A percentile compares a stretch with the other conserved stretches of the same genome.
Conservation (phyloP, 805 yeast genomes). For the Scheffersomyces lignosus region DNA sequence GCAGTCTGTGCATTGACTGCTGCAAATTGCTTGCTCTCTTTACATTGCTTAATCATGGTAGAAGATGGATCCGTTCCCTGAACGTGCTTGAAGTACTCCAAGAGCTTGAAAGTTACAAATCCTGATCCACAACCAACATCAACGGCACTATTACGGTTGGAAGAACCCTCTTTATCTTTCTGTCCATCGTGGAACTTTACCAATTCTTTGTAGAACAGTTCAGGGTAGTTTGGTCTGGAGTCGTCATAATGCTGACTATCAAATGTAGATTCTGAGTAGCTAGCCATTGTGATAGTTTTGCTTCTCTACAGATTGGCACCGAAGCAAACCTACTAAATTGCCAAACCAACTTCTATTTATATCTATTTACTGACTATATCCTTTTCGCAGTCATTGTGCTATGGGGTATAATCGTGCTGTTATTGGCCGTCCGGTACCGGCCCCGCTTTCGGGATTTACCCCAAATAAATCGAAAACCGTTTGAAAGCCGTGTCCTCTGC, state of each 20-base stretch:
- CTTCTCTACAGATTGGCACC: too few relatives aligned
- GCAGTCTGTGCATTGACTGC: constrained; percentile 11
- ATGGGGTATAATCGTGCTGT: too few relatives aligned
- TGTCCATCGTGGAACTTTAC: constrained; percentile 38
- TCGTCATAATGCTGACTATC: constrained; percentile 52
- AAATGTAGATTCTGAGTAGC: constrained; percentile 56
- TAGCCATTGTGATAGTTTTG: constrained; percentile 63
- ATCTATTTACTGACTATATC: too few relatives aligned
- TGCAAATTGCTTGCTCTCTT: constrained; percentile 1
- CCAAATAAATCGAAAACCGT: too few relatives aligned
- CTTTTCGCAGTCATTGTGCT: too few relatives aligned
- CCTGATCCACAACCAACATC: constrained; percentile 88
- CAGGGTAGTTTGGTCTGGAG: constrained; percentile 70
- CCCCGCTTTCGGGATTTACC: too few relatives aligned
- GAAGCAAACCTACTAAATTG: too few relatives aligned
- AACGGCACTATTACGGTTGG: constrained; percentile 38
- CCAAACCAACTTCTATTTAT: too few relatives aligned
- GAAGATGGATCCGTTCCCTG: constrained; percentile 65
- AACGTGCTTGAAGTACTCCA: constrained; percentile 45
- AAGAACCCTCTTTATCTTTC: constrained; percentile 6
- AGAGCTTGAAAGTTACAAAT: constrained; percentile 58
- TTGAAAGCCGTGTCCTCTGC: too few relatives aligned
- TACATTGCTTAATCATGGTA: constrained; percentile 49
- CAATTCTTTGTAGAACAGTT: constrained; percentile 44
- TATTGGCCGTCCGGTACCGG: too few relatives aligned